Conservation (phyloP, 805 yeast genomes). For the Saturnispora sekii region DNA sequence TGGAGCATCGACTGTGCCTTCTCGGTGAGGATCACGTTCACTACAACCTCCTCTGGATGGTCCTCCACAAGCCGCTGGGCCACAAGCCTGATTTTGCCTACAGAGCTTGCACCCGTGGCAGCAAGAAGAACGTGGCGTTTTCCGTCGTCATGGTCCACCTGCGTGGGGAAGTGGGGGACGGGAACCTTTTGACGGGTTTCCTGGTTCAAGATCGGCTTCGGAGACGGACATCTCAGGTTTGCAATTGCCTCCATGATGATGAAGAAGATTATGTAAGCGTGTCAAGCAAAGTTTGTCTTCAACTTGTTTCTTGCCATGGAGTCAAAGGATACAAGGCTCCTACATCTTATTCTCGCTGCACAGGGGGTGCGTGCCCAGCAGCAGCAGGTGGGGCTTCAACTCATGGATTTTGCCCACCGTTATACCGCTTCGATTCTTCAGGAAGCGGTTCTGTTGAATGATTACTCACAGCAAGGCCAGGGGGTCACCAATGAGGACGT, state of each 20-base stretch:
- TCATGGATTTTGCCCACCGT: slow-evolving; percentile 92
- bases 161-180: not conserved
- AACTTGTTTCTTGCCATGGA: not conserved
- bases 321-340: slow-evolving; percentile 35
- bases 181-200: not conserved
- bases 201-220: slow-evolving; percentile 51
- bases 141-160: slow-evolving; percentile 42
- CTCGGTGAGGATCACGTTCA: slow-evolving; percentile 45
- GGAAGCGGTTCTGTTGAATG: slow-evolving; percentile 84
- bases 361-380: slow-evolving; percentile 88
- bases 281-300: not conserved
- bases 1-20: slow-evolving; percentile 42
- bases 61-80: slow-evolving; percentile 42
- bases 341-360: slow-evolving; percentile 86
- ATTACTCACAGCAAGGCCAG: slow-evolving; percentile 51
- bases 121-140: slow-evolving; percentile 47
- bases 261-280: not conserved
- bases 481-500: slow-evolving; percentile 77
- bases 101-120: slow-evolving; percentile 48
- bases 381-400: slow-evolving; percentile 90
- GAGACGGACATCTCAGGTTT: slow-evolving; percentile 55
- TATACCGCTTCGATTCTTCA: slow-evolving; percentile 80
- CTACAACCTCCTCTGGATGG: slow-evolving; percentile 41
- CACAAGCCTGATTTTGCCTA: slow-evolving; percentile 42
- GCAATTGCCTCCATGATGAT: slow-evolving; percentile 34